These are phyloP conservation scores for Eucalyptus albens DNA, from an alignment of 345 rosid species.

Conservation along the genomic window DNA sequence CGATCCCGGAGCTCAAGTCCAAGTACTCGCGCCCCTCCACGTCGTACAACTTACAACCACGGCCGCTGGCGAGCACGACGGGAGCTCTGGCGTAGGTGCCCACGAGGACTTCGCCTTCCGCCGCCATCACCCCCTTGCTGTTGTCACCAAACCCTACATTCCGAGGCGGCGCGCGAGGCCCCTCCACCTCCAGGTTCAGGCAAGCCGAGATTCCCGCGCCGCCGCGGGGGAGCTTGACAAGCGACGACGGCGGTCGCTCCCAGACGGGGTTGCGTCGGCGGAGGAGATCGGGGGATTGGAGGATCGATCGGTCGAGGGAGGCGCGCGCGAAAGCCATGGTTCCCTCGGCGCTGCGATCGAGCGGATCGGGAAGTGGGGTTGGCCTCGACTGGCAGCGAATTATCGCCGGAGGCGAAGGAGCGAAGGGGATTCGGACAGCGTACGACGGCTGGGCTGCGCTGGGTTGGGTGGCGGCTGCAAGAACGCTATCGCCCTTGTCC, in stretches of 20 bases:
- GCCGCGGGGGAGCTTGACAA: not conserved
- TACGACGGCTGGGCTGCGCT: not conserved
- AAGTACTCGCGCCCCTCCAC: conserved; percentile 67
- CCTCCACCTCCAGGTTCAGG: conserved; percentile 10
- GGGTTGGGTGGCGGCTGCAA: not conserved
- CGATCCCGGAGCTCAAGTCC: conserved; percentile 72
- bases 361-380: not conserved
- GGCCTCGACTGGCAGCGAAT: not conserved
- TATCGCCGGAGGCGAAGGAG: not conserved
- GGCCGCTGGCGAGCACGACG: conserved; percentile 51
- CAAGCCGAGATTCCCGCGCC: not conserved
- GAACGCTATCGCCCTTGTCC: not conserved
- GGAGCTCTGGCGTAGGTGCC: conserved; percentile 80
- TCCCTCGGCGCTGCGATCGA: not conserved
- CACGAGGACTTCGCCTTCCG: conserved; percentile 43
- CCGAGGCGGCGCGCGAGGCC: not conserved
- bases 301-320: not conserved
- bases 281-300: not conserved
- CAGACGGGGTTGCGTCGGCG: not conserved
- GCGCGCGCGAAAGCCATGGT: not conserved
- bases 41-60: conserved; percentile 74
- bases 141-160: not conserved
- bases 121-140: conserved; percentile 52
- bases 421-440: not conserved
- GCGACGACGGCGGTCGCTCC: not conserved